Evolutionary conservation across 1,284 basidiomycete genomes (phyloP).

Genomic region (Trametes polyzona): DNA sequence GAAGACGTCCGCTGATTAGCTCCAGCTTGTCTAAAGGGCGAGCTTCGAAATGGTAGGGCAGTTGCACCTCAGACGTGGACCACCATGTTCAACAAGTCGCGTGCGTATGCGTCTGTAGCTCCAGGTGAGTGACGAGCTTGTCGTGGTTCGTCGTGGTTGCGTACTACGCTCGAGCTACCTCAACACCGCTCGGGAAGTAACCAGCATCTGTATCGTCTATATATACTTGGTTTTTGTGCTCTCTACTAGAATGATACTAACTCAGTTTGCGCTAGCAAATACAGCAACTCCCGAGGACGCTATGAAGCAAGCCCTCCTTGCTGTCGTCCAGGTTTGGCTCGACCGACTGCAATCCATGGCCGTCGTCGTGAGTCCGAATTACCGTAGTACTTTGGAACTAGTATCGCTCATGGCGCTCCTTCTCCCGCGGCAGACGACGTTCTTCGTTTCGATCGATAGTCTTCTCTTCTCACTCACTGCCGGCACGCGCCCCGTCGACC

Average conservation of each 20-base stretch:
- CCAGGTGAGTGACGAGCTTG: not conserved
- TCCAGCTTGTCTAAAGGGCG: too few species aligned
- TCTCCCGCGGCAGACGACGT: slow-evolving; percentile 36
- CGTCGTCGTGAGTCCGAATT: slow-evolving; percentile 32
- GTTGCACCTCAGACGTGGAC: not conserved
- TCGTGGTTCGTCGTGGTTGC: not conserved
- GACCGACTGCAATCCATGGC: slow-evolving; percentile 37
- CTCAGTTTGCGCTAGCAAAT: not conserved
- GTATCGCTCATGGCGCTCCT: too few species aligned
- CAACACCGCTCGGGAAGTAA: too few species aligned
- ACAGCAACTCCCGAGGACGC: slow-evolving; percentile 15
- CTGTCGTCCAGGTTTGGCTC: slow-evolving; percentile 36
- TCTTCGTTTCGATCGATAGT: slow-evolving; percentile 44
- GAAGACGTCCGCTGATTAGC: too few species aligned
- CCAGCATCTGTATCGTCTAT: too few species aligned
- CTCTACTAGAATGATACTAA: too few species aligned
- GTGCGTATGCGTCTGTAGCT: not conserved
- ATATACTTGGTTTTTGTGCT: too few species aligned
- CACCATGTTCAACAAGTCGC: slow-evolving; percentile 14
- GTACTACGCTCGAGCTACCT: too few species aligned
- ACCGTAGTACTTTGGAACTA: too few species aligned
- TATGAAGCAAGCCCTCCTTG: slow-evolving; percentile 30
- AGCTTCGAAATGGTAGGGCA: too few species aligned
- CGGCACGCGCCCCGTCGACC: slow-evolving; percentile 18
- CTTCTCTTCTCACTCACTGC: slow-evolving; percentile 37